These are phyloP conservation scores for Clavispora phyllophila DNA, from an alignment of 805 yeast genomes.

Conservation along the genomic window DNA sequence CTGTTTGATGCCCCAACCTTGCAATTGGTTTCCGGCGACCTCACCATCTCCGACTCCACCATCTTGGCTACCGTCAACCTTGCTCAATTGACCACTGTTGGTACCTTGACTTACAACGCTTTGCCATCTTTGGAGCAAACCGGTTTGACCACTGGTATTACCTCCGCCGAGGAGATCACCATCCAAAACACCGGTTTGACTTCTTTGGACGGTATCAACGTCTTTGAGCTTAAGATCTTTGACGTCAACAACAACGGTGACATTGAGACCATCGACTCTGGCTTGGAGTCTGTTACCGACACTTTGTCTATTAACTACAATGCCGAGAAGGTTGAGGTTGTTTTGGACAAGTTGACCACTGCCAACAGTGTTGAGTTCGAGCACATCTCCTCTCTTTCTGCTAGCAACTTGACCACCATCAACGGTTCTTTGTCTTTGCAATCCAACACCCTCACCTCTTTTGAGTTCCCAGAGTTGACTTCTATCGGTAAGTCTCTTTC, in stretches of 20 bases:
- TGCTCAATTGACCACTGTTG: slow-evolving; percentile 78
- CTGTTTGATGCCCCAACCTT: slow-evolving; percentile 76
- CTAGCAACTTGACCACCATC: slow-evolving; percentile 62
- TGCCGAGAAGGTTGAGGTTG: slow-evolving; percentile 68
- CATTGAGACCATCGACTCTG: slow-evolving; percentile 67
- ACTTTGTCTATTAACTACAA: slow-evolving; percentile 78
- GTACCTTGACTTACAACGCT: slow-evolving; percentile 73
- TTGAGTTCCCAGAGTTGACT: slow-evolving; percentile 52
- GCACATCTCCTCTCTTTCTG: slow-evolving; percentile 68
- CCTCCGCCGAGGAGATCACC: slow-evolving; percentile 64
- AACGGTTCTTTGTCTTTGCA: slow-evolving; percentile 81
- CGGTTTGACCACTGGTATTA: slow-evolving; percentile 64
- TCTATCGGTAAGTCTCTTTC: slow-evolving; percentile 78
- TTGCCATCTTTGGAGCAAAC: slow-evolving; percentile 76
- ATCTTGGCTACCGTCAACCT: slow-evolving; percentile 62
- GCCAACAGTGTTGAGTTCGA: slow-evolving; percentile 88
- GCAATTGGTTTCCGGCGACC: slow-evolving; percentile 66
- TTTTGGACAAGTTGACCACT: slow-evolving; percentile 66
- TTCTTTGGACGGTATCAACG: slow-evolving; percentile 61
- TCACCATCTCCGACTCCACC: slow-evolving; percentile 60
- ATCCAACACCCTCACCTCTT: slow-evolving; percentile 57
- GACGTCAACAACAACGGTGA: slow-evolving; percentile 89
- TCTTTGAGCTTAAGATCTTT: slow-evolving; percentile 44
- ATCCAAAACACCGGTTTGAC: slow-evolving; percentile 72
- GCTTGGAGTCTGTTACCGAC: slow-evolving; percentile 68